phyloP scores from a whole-genome alignment of 805 yeast genomes.

The Yarrowia keelungensis region DNA sequence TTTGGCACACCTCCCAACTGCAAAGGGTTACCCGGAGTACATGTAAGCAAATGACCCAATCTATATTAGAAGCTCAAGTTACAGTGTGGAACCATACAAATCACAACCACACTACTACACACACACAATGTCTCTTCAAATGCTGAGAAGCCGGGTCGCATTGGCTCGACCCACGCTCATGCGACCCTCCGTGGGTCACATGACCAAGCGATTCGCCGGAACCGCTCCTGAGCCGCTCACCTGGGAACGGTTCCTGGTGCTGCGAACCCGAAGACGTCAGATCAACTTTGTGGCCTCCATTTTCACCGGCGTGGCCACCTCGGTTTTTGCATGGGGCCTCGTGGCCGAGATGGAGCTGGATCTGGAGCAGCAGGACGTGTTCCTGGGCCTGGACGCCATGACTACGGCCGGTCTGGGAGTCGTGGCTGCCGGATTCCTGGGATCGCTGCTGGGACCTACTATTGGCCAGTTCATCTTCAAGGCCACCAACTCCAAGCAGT shows the following conservation, averaged over 20 bases:
- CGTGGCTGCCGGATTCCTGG: conserved; percentile 72
- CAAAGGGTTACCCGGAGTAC: conserved; percentile 30
- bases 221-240: conserved; percentile 50
- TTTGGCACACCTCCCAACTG: background rate
- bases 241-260: conserved; percentile 82
- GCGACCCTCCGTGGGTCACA: conserved; percentile 26
- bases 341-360: conserved; percentile 85
- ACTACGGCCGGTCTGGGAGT: conserved; percentile 79
- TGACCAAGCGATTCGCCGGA: conserved; percentile 36
- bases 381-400: conserved; percentile 90
- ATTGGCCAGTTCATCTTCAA: conserved; percentile 76
- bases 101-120: background rate
- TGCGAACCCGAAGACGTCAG: conserved; percentile 77
- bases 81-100: background rate
- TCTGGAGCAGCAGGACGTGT: conserved; percentile 68
- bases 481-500: conserved; percentile 44
- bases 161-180: conserved; percentile 26
- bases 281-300: conserved; percentile 72
- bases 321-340: conserved; percentile 72
- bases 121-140: conserved; percentile 22
- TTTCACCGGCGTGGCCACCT: conserved; percentile 70
- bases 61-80: no score
- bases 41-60: conserved; percentile 31
- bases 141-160: conserved; percentile 29
- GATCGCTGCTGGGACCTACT: conserved; percentile 83